Percentiles rank a stretch among this genome's conserved stretches.
Conservation (phyloP, 495 filamentous ascomycete genomes). For the Hyaloscypha bicolor region DNA sequence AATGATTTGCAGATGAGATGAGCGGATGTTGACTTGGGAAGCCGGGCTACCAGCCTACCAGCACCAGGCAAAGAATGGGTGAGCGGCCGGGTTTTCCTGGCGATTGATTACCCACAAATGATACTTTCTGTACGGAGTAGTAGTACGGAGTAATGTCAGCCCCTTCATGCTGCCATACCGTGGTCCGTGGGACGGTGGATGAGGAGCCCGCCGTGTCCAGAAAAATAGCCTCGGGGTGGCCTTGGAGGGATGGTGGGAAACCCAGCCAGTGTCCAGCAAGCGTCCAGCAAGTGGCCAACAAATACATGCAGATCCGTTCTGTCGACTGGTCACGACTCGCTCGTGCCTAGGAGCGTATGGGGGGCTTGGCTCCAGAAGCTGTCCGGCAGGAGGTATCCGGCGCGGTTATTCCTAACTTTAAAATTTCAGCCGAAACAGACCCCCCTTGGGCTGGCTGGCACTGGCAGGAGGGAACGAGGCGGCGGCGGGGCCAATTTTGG, state of each 20-base stretch:
- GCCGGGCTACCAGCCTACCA: too few relatives aligned
- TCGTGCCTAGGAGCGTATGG: background rate
- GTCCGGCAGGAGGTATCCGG: background rate
- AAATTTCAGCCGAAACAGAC: constrained; percentile 3
- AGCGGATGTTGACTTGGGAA: background rate
- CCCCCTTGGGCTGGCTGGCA: background rate
- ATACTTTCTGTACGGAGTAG: too few relatives aligned
- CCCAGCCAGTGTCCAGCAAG: background rate
- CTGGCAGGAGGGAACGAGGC: background rate
- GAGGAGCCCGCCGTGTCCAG: too few relatives aligned
- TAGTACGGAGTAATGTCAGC: background rate
- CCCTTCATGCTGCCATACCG: background rate
- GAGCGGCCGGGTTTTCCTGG: too few relatives aligned
- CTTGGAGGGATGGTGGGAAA: background rate
- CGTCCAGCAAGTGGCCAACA: background rate
- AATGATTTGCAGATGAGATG: constrained; percentile 10
- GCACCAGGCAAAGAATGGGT: background rate
- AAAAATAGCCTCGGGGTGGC: background rate
- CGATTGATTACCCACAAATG: constrained; percentile 11
- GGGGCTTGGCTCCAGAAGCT: background rate
- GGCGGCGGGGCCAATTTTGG: background rate
- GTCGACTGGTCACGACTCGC: too few relatives aligned
- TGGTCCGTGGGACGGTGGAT: too few relatives aligned
- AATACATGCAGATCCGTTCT: background rate
- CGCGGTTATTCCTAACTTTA: background rate